Evolutionary conservation across 2,329 filamentous ascomycete genomes (phyloP), one percentile per base, ranked within the genome.

Genomic region (Ploettnerulaceae sp.): DNA sequence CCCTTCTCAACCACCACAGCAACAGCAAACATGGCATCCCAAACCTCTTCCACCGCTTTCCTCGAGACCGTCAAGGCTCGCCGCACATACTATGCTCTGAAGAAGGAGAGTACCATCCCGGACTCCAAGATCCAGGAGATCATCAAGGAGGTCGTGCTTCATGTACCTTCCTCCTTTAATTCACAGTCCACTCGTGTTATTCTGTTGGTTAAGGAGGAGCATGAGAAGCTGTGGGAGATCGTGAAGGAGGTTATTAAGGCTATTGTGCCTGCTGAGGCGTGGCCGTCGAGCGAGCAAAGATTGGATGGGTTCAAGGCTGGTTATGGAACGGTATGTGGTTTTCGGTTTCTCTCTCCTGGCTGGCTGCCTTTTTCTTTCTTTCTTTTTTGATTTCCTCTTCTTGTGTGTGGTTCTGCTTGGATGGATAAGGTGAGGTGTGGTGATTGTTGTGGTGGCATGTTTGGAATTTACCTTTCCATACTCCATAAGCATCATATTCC

Each of bases 181-280:
- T 86, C 81, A 32, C 90, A 95, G 73, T 81, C 81, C 57, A 84
- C 86, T 57, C 83, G 90, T 49, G 70, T 85, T 48, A 77, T 95
- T 37, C 77, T 95, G 41, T 79, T 96, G 45, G 75, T 93, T 61
- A 83, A 85, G 61, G 78, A 77, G 52, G 86, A 95, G 67, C 90
- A 96, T 72, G 82, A 89, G 60, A 84, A 86, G 71, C 80, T 95
- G 58, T 96, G 90, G 91, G 82, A 88, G 64, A 73, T 89, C 49
- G 75, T 81, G 45, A 68, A 72, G 51, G 79, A 82, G 21, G 69
- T 76, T 43, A 73, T 91, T 48, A 81, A 83, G 71, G 71, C 72
- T 17, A 76, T 89, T 49, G 81, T 93, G 18, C 79, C 85, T 22
- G 73, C 68, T 3, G 60, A 57, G 7, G 15, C 38, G n/a, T 63